Evolutionary conservation across 176 grass and related monocot species (phyloP), one percentile per base, ranked within the genome.

Genomic region (Bromus sterilis): DNA sequence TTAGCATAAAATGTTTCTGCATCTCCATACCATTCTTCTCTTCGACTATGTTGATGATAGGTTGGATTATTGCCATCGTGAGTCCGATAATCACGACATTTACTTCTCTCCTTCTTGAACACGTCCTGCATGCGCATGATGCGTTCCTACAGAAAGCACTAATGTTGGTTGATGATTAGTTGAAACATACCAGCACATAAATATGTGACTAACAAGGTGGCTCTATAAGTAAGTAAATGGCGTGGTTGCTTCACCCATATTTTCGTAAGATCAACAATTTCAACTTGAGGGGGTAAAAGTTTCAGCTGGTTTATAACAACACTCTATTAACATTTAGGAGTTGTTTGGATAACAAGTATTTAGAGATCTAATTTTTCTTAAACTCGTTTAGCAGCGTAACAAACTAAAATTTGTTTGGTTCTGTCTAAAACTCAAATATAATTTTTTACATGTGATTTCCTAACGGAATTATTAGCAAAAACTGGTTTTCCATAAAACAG

Each of bases 71-170:
- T 62, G 49, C 64, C 67, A 32, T 83, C 88, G 84, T 75, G 80
- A 42, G 75, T 71, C 40, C 86, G 78, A 83, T 91, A 82, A 48
- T 89, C 85, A 78, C 62, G 78, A 16, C 79, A 84, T 71, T 95
- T 95, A 66, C 74, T 82, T 79, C 93, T 90, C 79, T 95, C 93
- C 82, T 82, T 92, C 66, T 84, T 84, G 57, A 95, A 95, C 62
- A 86, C 86, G 62, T 82, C 80, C 78, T 95, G 93, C 93, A 92
- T 89, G 43, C 51, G 82, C 44, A 79, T 81, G 86, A 95, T 95
- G 67, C 76, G 80, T 88, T 92, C 93, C 93, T 95, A 90, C 67
- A 75, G 60, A 63, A 82, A 60, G 16, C 49, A 75, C 61, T 75
- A 83, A 5, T 66, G 28, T 81, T 79, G 55, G 64, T 16, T 86